Evolutionary conservation across 495 filamentous ascomycete species (phyloP), one percentile per base, ranked within the genome.

Genomic region (Penicillium simplicissimum): DNA sequence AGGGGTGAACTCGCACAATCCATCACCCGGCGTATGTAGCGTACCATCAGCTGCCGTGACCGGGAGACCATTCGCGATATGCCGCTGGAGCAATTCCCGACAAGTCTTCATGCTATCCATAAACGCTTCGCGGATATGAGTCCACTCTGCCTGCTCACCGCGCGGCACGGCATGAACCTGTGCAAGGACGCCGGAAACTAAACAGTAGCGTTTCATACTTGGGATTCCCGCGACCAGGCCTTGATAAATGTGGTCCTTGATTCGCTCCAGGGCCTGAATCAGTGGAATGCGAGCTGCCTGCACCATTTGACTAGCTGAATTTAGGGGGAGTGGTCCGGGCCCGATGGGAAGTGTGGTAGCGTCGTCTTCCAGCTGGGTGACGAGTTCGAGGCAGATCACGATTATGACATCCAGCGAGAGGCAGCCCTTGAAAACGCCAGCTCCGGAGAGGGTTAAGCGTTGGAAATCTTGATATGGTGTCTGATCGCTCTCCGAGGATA

Each of bases 381-480:
- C 59, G 5, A 83, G 66, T 61, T 83, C 81, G 3, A 75, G 59
- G 17, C 66, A 63, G 25, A 81, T 70, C 14, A 71, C 61, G 0
- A 69, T 56, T 1, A 70, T 52, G 4, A 76, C 72, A 37, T 71
- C 71, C 15, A 69, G 59, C 8, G 62, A 67, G 1, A 79, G 61
- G 14, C 63, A 69, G 9, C 79, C 75, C 14, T 79, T 71, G 65
- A 81, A 82, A 45, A 81, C 47, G 0, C 81, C 80, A 2, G 75
- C 73, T 0, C 80, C 75, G 6, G 65, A 67, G n/a, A 72, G 23
- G 17, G 48, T 37, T 8, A 71, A 60, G n/a, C 62, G 57, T 23
- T 64, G 53, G 65, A 74, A 55, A 61, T 68, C 68, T 76, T 71
- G 14, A 78, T 71, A 21, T 55, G 72, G 21, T 0, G 19, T 49